These are phyloP conservation scores for Penicillium sp. DNA, from an alignment of 2,329 filamentous ascomycete genomes.

Conservation along the genomic window DNA sequence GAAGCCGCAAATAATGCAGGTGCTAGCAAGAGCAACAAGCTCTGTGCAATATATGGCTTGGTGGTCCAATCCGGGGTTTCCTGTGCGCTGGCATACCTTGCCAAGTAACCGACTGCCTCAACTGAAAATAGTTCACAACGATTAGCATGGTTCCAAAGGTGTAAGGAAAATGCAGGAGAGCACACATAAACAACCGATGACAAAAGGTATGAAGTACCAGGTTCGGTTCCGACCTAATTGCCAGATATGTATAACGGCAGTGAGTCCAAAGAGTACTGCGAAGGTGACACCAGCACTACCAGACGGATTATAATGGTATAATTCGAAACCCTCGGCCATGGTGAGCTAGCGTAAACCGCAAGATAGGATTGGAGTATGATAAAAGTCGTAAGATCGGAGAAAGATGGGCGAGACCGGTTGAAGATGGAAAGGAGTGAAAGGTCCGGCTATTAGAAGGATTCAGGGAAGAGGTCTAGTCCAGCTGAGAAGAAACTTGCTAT, in stretches of 20 bases:
- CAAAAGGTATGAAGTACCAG: conserved; percentile 38
- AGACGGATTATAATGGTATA: conserved; percentile 20
- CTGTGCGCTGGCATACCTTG: conserved; percentile 10
- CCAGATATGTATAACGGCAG: conserved; percentile 12
- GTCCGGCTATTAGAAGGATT: too few species aligned
- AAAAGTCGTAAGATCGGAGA: not conserved
- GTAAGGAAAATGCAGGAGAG: too few species aligned
- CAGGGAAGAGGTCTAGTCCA: not conserved
- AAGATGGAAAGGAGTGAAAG: not conserved
- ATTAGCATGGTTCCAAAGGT: not conserved
- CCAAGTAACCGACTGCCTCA: conserved; percentile 14
- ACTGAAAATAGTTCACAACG: not conserved
- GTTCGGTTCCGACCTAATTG: conserved; percentile 17
- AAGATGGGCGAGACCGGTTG: not conserved
- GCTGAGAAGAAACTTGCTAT: not conserved
- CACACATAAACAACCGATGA: conserved; percentile 34
- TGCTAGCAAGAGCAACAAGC: conserved; percentile 20
- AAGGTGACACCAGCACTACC: conserved; percentile 9
- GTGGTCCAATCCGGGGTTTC: conserved; percentile 21
- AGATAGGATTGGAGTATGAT: not conserved
- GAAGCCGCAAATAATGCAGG: conserved; percentile 24
- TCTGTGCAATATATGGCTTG: conserved; percentile 20
- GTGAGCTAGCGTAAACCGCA: not conserved
- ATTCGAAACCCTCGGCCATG: conserved; percentile 9
- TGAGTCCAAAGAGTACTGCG: conserved; percentile 28